Conservation (phyloP, 2,329 filamentous ascomycete species). For the Botrytis porri region DNA sequence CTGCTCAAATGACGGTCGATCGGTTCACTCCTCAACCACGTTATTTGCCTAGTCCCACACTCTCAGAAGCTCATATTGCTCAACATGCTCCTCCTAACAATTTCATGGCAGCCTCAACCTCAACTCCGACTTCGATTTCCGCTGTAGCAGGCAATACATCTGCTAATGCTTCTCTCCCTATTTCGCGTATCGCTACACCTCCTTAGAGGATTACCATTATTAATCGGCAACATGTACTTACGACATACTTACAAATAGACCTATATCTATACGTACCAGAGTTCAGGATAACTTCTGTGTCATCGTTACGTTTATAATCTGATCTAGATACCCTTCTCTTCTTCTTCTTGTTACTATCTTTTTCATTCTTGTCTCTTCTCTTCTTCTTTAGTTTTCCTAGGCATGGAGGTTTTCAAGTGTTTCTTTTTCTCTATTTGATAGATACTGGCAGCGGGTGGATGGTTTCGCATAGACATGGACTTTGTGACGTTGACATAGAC, state of each 20-base stretch:
- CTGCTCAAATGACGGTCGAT: not conserved
- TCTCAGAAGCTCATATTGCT: conserved; percentile 4
- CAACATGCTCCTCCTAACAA: conserved; percentile 1
- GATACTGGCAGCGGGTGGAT: not conserved
- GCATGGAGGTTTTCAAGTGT: not conserved
- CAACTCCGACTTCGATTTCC: not conserved
- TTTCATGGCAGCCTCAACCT: too few species aligned
- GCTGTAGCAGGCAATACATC: not conserved
- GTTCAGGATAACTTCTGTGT: not conserved
- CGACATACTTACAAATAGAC: not conserved
- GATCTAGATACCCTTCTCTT: not conserved
- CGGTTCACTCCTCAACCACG: not conserved
- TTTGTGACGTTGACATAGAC: conserved; percentile 3
- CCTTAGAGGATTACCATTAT: not conserved
- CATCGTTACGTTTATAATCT: not conserved
- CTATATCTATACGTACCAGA: not conserved
- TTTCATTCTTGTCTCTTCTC: not conserved
- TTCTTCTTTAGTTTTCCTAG: not conserved
- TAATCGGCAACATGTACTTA: not conserved
- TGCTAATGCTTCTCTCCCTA: not conserved
- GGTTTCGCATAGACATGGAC: not conserved
- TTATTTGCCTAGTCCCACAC: conserved; percentile 4
- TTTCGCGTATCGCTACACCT: conserved; percentile 7
- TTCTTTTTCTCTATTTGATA: not conserved
- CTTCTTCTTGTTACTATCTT: not conserved